phyloP scores from a whole-genome alignment of 148 eudicot genomes.

The Spergularia marina region DNA sequence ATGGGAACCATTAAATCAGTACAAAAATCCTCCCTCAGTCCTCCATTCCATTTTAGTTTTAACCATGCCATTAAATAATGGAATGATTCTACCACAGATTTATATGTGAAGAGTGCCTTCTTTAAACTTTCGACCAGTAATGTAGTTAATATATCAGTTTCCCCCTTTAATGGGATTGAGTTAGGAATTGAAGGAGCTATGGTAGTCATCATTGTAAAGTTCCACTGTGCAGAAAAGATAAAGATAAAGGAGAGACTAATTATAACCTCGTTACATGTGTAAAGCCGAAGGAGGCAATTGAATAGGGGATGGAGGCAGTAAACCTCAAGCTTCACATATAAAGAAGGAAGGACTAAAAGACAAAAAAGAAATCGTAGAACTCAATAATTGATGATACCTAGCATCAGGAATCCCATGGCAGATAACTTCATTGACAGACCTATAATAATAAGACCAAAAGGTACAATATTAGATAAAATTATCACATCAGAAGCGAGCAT shows the following conservation, averaged over 20 bases:
- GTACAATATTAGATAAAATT: constrained; percentile 12
- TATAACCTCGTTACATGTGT: background rate
- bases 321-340: background rate
- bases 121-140: too few species aligned
- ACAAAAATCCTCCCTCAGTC: background rate
- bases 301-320: background rate
- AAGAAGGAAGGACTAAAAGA: background rate
- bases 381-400: constrained; percentile 43
- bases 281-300: background rate
- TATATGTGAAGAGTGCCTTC: too few species aligned
- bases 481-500: background rate
- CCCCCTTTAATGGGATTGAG: too few species aligned
- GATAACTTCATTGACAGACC: constrained; percentile 99
- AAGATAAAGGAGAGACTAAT: background rate
- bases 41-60: background rate
- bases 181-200: too few species aligned
- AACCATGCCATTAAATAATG: background rate
- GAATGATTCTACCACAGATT: background rate
- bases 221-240: background rate
- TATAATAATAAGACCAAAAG: constrained; percentile 29
- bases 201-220: too few species aligned
- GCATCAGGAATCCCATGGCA: constrained; percentile 99
- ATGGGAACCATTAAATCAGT: background rate
- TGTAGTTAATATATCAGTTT: too few species aligned
- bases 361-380: background rate